These are phyloP conservation scores for Epichloe scottii DNA, from an alignment of 2,329 filamentous ascomycete genomes.

Conservation along the genomic window DNA sequence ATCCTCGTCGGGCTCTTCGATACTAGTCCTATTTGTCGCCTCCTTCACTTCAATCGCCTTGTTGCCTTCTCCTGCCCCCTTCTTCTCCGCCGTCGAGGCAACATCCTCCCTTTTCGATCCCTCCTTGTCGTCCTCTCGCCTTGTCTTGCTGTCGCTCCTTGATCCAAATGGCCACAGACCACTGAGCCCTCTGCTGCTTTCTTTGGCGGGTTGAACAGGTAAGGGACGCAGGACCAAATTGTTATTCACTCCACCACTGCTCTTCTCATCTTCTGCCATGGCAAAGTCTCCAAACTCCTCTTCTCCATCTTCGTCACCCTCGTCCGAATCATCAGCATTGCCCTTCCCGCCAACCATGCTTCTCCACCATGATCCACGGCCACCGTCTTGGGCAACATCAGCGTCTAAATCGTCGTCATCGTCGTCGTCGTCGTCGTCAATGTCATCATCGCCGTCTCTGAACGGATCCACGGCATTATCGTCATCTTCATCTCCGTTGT, in stretches of 20 bases:
- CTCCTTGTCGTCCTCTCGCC: slow-evolving; percentile 17
- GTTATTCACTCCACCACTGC: slow-evolving; percentile 18
- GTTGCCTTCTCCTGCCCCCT: slow-evolving; percentile 17
- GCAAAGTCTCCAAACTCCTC: slow-evolving; percentile 60
- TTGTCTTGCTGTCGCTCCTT: slow-evolving; percentile 19
- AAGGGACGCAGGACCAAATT: slow-evolving; percentile 42
- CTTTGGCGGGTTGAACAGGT: slow-evolving; percentile 37
- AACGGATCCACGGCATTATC: slow-evolving; percentile 28
- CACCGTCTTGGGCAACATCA: slow-evolving; percentile 23
- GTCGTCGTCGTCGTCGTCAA: slow-evolving; percentile 36
- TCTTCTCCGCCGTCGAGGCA: slow-evolving; percentile 3
- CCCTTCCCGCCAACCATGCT: slow-evolving; percentile 24
- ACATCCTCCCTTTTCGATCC: slow-evolving; percentile 13
- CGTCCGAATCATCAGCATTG: slow-evolving; percentile 33
- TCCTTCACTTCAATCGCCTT: slow-evolving; percentile 39
- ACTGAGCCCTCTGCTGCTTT: slow-evolving; percentile 30
- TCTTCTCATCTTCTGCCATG: slow-evolving; percentile 41
- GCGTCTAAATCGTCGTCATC: slow-evolving; percentile 42
- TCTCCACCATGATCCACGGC: slow-evolving; percentile 37
- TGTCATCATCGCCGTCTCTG: slow-evolving; percentile 41
- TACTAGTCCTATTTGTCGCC: slow-evolving; percentile 41
- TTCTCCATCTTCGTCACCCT: slow-evolving; percentile 45
- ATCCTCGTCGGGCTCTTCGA: slow-evolving; percentile 46
- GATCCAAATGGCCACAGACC: slow-evolving; percentile 47
- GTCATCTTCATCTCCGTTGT: slow-evolving; percentile 27